phyloP scores from a whole-genome alignment of 2,329 filamentous ascomycete species.

The Cercospora zeae-maydis region DNA sequence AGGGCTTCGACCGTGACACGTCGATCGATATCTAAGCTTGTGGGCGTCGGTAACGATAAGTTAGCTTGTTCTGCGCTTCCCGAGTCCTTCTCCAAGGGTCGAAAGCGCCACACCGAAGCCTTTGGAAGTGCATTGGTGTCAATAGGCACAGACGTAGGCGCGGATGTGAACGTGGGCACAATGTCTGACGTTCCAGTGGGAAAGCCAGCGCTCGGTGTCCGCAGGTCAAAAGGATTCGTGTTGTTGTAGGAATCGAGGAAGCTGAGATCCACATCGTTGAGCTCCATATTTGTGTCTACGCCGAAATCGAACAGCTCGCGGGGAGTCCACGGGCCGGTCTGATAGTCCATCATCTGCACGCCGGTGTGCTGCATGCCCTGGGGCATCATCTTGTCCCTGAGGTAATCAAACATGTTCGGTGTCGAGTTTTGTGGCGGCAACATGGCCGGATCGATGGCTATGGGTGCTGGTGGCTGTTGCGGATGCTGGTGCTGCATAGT shows the following conservation, averaged over 20 bases:
- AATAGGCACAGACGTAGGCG: slow-evolving; percentile 31
- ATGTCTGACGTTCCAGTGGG: slow-evolving; percentile 34
- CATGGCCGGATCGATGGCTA: slow-evolving; percentile 31
- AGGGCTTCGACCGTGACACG: slow-evolving; percentile 43
- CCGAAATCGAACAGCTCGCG: slow-evolving; percentile 46
- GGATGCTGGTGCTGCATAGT: slow-evolving; percentile 13
- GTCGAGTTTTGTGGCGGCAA: slow-evolving; percentile 29
- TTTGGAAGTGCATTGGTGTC: slow-evolving; percentile 40
- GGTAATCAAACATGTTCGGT: slow-evolving; percentile 36
- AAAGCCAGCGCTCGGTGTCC: slow-evolving; percentile 35
- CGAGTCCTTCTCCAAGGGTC: slow-evolving; percentile 38
- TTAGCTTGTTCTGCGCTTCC: slow-evolving; percentile 39
- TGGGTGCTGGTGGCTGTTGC: slow-evolving; percentile 20
- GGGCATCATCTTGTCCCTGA: slow-evolving; percentile 35
- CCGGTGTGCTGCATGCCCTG: slow-evolving; percentile 20
- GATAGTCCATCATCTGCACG: slow-evolving; percentile 33
- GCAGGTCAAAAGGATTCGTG: slow-evolving; percentile 42
- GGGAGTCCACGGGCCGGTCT: slow-evolving; percentile 41
- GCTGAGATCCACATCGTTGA: slow-evolving; percentile 46
- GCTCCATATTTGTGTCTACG: slow-evolving; percentile 45
- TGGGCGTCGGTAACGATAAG: slow-evolving; percentile 40
- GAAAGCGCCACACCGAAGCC: slow-evolving; percentile 45
- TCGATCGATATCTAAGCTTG: slow-evolving; percentile 39
- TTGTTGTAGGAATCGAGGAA: slow-evolving; percentile 47
- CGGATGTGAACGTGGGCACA: slow-evolving; percentile 35